Conservation (phyloP, 352 stramenopile genomes). For the Globisporangium cystogenes region DNA sequence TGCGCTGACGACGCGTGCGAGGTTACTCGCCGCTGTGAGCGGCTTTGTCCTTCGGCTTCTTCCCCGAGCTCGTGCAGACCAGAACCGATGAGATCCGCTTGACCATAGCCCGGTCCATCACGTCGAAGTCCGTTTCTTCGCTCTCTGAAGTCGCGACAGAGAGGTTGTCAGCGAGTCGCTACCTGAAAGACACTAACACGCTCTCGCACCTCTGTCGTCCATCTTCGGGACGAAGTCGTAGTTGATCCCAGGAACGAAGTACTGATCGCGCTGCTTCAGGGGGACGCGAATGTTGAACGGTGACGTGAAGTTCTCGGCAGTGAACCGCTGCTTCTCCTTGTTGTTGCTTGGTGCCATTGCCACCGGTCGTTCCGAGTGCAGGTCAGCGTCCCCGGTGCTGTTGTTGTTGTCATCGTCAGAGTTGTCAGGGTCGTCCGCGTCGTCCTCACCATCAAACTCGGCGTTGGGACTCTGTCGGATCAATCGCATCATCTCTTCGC, state of each 20-base stretch:
- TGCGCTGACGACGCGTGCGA: background rate
- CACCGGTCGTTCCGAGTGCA: background rate
- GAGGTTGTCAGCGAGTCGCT: background rate
- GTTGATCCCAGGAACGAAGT: constrained; percentile 54
- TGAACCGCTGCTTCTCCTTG: constrained; percentile 19
- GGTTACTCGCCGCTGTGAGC: background rate
- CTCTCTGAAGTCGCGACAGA: constrained; percentile 18
- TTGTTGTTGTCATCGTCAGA: constrained; percentile 9
- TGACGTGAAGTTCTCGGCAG: constrained; percentile 58
- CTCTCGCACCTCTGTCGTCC: constrained; percentile 28
- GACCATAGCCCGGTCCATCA: constrained; percentile 75
- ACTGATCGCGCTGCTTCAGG: constrained; percentile 46
- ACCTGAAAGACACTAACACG: background rate
- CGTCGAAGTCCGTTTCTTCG: constrained; percentile 53
- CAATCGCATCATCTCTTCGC: constrained; percentile 73
- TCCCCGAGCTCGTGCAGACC: constrained; percentile 46
- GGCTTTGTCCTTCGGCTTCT: constrained; percentile 35
- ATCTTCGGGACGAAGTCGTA: constrained; percentile 12
- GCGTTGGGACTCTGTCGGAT: constrained; percentile 25
- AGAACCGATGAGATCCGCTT: constrained; percentile 77
- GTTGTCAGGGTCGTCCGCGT: constrained; percentile 4
- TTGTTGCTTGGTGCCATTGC: background rate
- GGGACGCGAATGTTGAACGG: constrained; percentile 72
- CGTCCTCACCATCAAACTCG: background rate
- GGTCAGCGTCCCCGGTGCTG: background rate